Evolutionary conservation across 2,329 filamentous ascomycete genomes (phyloP).

Genomic region (Calonectria multiphialidica): DNA sequence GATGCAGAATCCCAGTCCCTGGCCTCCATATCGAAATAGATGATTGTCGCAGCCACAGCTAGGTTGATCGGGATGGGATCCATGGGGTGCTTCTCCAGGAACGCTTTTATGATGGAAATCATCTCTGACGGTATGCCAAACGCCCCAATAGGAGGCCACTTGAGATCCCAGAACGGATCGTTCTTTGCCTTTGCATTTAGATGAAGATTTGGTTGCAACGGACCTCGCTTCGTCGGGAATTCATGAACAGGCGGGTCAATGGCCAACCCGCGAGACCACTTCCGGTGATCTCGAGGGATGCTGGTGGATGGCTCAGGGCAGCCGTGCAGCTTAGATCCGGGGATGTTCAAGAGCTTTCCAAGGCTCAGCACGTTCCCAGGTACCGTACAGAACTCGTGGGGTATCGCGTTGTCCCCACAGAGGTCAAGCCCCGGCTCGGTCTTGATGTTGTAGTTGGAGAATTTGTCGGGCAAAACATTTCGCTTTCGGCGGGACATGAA

Average conservation of each 20-base stretch:
- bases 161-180: not conserved
- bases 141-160: not conserved
- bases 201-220: not conserved
- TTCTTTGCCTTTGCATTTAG: not conserved
- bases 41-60: not conserved
- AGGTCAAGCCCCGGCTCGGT: not conserved
- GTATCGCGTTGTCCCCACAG: not conserved
- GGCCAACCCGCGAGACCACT: not conserved
- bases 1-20: not conserved
- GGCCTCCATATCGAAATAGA: constrained; percentile 8
- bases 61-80: constrained; percentile 9
- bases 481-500: not conserved
- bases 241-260: not conserved
- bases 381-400: not conserved
- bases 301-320: not conserved
- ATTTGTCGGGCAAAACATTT: too few species aligned
- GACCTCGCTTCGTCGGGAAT: not conserved
- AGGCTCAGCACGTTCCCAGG: not conserved
- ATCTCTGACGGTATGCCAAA: not conserved
- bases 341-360: not conserved
- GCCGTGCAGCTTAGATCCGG: not conserved
- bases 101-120: not conserved
- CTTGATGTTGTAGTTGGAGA: not conserved
- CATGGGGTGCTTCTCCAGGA: not conserved
- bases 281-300: not conserved